Conservation (phyloP, 23 red algal species). For the Agarophyton chilense region DNA sequence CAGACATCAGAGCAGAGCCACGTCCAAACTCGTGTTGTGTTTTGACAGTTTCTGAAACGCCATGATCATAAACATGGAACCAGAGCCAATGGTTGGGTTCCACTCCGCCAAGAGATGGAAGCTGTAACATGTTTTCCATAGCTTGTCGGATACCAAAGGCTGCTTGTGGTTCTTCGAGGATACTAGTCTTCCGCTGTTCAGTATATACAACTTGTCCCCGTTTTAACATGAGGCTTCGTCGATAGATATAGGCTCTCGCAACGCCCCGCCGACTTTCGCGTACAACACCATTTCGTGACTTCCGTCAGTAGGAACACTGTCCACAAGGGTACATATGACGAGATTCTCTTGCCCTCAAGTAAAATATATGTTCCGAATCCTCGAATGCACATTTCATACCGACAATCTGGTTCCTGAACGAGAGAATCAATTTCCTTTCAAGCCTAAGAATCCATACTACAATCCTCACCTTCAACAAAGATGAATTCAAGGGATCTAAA, state of each 20-base stretch:
- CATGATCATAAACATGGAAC: too few species aligned
- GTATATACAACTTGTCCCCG: background rate
- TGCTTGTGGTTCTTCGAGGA: background rate
- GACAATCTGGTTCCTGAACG: background rate
- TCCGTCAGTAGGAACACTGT: too few species aligned
- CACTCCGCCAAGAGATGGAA: background rate
- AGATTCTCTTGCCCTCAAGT: too few species aligned
- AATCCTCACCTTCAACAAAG: background rate
- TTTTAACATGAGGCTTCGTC: too few species aligned
- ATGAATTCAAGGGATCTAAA: constrained; percentile 12
- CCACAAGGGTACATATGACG: too few species aligned
- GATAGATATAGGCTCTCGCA: too few species aligned
- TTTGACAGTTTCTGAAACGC: too few species aligned
- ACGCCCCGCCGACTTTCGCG: too few species aligned
- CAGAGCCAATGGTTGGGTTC: background rate
- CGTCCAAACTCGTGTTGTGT: too few species aligned
- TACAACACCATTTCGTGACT: background rate
- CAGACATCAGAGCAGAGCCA: too few species aligned
- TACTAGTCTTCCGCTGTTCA: background rate
- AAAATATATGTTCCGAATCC: too few species aligned
- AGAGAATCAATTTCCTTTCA: background rate
- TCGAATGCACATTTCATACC: background rate
- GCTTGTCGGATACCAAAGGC: background rate
- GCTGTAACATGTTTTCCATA: background rate
- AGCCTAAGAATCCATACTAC: background rate